phyloP scores from a whole-genome alignment of 2,329 filamentous ascomycete genomes.

The Cladosporium sp. region DNA sequence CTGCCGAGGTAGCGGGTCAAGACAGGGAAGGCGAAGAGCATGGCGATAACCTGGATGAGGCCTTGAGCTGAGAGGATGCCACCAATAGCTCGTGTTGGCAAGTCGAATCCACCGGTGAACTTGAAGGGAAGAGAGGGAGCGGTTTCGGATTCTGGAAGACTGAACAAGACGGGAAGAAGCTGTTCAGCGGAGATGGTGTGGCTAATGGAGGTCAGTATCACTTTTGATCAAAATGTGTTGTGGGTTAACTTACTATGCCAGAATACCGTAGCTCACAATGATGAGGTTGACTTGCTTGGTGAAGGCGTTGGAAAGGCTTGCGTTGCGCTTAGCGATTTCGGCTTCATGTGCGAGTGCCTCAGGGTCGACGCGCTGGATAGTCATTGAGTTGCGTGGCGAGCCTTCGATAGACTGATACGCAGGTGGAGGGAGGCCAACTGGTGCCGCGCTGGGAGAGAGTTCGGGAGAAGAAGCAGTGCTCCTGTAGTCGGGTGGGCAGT shows the following conservation, averaged over 20 bases:
- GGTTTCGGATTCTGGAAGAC: constrained; percentile 60
- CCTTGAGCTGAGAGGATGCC: constrained; percentile 87
- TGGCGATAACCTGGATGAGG: constrained; percentile 83
- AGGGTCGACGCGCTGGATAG: constrained; percentile 16
- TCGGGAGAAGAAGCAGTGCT: constrained; percentile 58
- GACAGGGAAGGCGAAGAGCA: constrained; percentile 79
- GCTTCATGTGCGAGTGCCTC: constrained; percentile 30
- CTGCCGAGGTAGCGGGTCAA: constrained; percentile 75
- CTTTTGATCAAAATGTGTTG: neutral
- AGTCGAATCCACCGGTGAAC: constrained; percentile 82
- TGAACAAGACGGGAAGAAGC: constrained; percentile 88
- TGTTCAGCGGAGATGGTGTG: constrained; percentile 98
- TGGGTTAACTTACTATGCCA: constrained; percentile 77
- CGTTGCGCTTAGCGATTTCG: constrained; percentile 35
- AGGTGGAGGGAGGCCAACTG: constrained; percentile 34
- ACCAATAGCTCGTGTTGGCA: constrained; percentile 81
- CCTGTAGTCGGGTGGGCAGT: constrained; percentile 69
- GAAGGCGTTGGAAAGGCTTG: constrained; percentile 64
- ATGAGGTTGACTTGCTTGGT: constrained; percentile 83
- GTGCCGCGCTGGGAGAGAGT: constrained; percentile 36
- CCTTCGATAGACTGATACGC: constrained; percentile 38
- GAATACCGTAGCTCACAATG: constrained; percentile 85
- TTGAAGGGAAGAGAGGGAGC: constrained; percentile 74
- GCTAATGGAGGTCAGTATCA: constrained; percentile 50
- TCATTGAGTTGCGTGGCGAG: constrained; percentile 31